phyloP scores from a whole-genome alignment of 2,329 filamentous ascomycete genomes.

The Fusarium palustre region DNA sequence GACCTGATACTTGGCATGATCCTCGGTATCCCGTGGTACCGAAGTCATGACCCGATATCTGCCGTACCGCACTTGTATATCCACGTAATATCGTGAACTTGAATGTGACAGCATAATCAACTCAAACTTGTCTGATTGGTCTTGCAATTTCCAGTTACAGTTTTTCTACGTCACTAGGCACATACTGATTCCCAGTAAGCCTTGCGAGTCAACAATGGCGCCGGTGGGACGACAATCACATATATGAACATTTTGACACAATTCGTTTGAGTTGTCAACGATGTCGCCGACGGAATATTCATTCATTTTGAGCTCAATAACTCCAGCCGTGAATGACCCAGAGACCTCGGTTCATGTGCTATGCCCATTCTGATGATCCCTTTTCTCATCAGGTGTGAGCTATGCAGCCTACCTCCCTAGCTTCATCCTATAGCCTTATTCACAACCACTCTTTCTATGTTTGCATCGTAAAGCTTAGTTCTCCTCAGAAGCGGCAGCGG shows the following conservation, averaged over 20 bases:
- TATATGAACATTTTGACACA: slow-evolving; percentile 10
- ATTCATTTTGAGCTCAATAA: slow-evolving; percentile 49
- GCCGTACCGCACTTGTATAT: slow-evolving; percentile 32
- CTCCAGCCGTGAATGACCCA: slow-evolving; percentile 46
- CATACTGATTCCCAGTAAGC: not conserved
- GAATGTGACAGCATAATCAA: not conserved
- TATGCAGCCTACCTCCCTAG: slow-evolving; percentile 39
- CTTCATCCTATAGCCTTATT: slow-evolving; percentile 36
- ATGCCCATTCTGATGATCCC: slow-evolving; percentile 35
- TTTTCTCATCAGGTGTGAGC: slow-evolving; percentile 40
- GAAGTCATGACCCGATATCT: slow-evolving; percentile 33
- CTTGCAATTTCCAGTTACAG: not conserved
- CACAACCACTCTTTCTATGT: slow-evolving; percentile 33
- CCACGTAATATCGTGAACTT: slow-evolving; percentile 12
- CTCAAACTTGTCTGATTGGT: not conserved
- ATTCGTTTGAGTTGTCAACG: slow-evolving; percentile 39
- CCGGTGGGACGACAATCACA: not conserved
- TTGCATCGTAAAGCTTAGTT: slow-evolving; percentile 46
- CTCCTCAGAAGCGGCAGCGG: slow-evolving; percentile 61
- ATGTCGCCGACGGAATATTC: slow-evolving; percentile 43
- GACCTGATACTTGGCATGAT: slow-evolving; percentile 32
- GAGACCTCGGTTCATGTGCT: slow-evolving; percentile 45
- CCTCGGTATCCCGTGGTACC: slow-evolving; percentile 43
- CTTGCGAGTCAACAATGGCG: not conserved
- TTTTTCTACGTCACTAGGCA: not conserved